A percentile compares a stretch with the other conserved stretches of the same genome.
These are phyloP conservation scores for Plenodomus biglobosus DNA, from an alignment of 2,329 filamentous ascomycete species.

Conservation along the genomic window DNA sequence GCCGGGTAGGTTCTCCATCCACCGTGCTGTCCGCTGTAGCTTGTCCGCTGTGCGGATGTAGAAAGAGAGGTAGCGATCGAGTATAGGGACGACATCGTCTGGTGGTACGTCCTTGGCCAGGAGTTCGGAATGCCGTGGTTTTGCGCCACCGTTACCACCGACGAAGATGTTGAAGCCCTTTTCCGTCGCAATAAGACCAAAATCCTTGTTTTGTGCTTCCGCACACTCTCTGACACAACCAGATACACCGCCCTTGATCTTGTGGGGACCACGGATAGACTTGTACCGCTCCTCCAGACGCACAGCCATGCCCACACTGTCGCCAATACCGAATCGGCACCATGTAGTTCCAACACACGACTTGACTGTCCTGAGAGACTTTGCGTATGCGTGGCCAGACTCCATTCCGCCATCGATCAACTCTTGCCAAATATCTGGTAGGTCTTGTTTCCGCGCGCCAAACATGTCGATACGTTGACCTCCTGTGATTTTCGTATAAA, in stretches of 20 bases:
- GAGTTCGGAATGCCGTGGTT: constrained; percentile 77
- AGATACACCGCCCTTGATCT: constrained; percentile 87
- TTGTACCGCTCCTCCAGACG: constrained; percentile 89
- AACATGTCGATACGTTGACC: constrained; percentile 94
- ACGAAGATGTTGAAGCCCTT: constrained; percentile 95
- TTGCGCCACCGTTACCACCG: constrained; percentile 84
- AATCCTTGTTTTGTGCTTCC: constrained; percentile 91
- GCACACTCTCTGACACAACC: constrained; percentile 92
- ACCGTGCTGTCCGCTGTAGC: constrained; percentile 83
- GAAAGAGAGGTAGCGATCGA: constrained; percentile 89
- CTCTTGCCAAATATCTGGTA: constrained; percentile 77
- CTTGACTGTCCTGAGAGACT: constrained; percentile 86
- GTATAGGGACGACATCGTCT: constrained; percentile 76
- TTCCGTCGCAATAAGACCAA: constrained; percentile 87
- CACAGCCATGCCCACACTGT: constrained; percentile 89
- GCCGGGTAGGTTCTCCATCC: constrained; percentile 81
- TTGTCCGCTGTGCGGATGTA: constrained; percentile 93
- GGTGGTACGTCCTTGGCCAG: constrained; percentile 84
- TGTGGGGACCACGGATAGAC: constrained; percentile 84
- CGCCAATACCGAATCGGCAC: constrained; percentile 86
- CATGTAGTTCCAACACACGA: constrained; percentile 89
- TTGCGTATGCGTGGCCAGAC: constrained; percentile 87
- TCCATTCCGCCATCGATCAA: constrained; percentile 85
- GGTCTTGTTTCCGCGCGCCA: constrained; percentile 83
- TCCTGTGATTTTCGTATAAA: constrained; percentile 92